Evolutionary conservation across 2,329 filamentous ascomycete genomes (phyloP), one percentile per base, ranked within the genome.

Genomic region (Fusarium nygamai): DNA sequence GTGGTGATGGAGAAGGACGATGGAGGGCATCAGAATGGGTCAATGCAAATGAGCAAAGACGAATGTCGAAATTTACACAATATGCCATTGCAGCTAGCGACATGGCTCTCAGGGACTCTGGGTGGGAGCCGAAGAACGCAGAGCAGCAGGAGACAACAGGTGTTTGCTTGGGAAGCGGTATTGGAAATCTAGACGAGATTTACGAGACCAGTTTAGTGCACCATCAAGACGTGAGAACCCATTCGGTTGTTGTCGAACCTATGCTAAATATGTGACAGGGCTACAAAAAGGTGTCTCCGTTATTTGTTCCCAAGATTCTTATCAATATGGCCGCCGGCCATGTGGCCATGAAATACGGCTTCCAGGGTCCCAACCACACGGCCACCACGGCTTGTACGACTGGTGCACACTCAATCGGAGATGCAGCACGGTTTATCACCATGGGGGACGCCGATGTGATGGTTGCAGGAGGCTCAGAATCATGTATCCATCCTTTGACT

Each of bases 311-410:
- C 12, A 93, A 94, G 76, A 91, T 98, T 13, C 88, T 99, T 57
- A 98, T 97, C 84, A 99, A 99, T 81, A 89, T 99, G 75, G 96
- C 94, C 1, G 96, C 96, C 16, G 96, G 96, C 2, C 96, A 98
- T 81, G 91, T 98, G 43, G 96, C 96, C 33, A 98, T 99, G 92
- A 93, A 91, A 77, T 92, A 96, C 83, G 94, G 94, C 24, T 93
- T 99, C 79, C 85, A 93, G 82, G 96, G 96, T 0, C 96, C 96
- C 9, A 98, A 98, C 80, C 96, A 98, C 83, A 91, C 96, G 4
- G 94, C 91, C 44, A 97, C 96, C 1, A 99, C 96, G 19, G 96
- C 96, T 66, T 99, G 96, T 82, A 98, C 96, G 2, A 99, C 96
- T 0, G 96, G 96, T 17, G 94, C 96, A 2, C 96, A 99, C 84